These are phyloP conservation scores for Cenococcum geophilum DNA, from an alignment of 495 filamentous ascomycete species.

Conservation along the genomic window DNA sequence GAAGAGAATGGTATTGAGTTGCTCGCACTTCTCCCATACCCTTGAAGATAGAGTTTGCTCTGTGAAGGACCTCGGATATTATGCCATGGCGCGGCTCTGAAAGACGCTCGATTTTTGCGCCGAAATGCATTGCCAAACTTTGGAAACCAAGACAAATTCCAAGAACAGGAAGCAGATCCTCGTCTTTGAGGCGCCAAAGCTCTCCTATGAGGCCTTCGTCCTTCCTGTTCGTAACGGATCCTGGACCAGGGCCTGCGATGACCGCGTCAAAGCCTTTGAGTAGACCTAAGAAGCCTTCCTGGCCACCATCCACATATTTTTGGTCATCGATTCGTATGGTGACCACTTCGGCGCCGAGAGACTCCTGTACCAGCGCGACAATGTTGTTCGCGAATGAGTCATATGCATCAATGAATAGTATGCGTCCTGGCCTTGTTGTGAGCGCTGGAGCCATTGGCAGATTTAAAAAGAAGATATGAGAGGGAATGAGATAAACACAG, in stretches of 20 bases:
- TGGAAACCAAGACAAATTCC: conserved; percentile 95
- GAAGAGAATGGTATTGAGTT: conserved; percentile 84
- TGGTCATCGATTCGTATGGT: conserved; percentile 63
- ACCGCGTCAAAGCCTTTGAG: conserved; percentile 55
- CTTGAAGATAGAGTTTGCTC: conserved; percentile 47
- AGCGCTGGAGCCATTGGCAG: conserved; percentile 17
- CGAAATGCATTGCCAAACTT: conserved; percentile 63
- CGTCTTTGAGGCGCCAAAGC: conserved; percentile 62
- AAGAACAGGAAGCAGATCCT: conserved; percentile 62
- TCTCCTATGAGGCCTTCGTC: conserved; percentile 77
- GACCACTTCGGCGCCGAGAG: conserved; percentile 58
- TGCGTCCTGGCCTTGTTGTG: conserved; percentile 4
- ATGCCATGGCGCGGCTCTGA: conserved; percentile 73
- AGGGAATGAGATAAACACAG: no score
- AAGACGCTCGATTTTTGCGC: conserved; percentile 57
- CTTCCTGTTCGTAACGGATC: conserved; percentile 46
- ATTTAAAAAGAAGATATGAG: no score
- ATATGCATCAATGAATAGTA: conserved; percentile 89
- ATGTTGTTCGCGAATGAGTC: conserved; percentile 97
- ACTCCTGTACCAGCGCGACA: conserved; percentile 63
- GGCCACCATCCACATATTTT: conserved; percentile 38
- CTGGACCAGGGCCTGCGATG: conserved; percentile 75
- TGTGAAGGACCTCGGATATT: conserved; percentile 56
- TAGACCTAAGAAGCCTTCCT: conserved; percentile 40
- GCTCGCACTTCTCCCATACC: conserved; percentile 56